phyloP scores from a whole-genome alignment of 306 rosid species.

The Corylus americana region DNA sequence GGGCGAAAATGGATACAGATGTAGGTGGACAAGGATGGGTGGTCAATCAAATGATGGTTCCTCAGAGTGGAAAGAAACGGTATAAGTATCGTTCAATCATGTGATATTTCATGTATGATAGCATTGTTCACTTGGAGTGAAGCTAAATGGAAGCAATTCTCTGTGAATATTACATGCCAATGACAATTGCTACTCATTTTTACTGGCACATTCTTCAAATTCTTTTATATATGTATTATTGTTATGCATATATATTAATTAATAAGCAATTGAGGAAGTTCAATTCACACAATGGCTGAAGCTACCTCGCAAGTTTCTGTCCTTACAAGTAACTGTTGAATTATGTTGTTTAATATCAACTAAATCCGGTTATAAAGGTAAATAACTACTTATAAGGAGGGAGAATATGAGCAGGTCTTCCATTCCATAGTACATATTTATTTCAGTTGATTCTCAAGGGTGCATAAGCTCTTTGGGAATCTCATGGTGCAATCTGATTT shows the following conservation, averaged over 20 bases:
- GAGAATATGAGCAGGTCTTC: background rate
- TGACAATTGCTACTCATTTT: slow-evolving; percentile 10
- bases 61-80: slow-evolving; percentile 97
- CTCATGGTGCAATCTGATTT: slow-evolving; percentile 15
- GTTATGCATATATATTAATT: background rate
- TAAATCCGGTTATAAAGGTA: background rate
- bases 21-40: slow-evolving; percentile 99
- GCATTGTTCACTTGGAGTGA: slow-evolving; percentile 18
- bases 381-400: slow-evolving; percentile 10
- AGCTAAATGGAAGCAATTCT: slow-evolving; percentile 20
- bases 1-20: slow-evolving; percentile 88
- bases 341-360: background rate
- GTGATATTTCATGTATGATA: slow-evolving; percentile 7
- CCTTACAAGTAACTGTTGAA: background rate
- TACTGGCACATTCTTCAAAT: background rate
- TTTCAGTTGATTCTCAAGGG: background rate
- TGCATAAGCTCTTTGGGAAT: slow-evolving; percentile 19
- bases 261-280: background rate
- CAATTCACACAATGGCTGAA: background rate
- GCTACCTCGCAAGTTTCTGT: background rate
- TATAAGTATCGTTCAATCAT: slow-evolving; percentile 33
- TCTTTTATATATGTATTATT: slow-evolving; percentile 2
- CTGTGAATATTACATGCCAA: slow-evolving; percentile 17
- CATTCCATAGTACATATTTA: background rate
- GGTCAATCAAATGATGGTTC: slow-evolving; percentile 73